A percentile compares a stretch with the other conserved stretches of the same genome.
phyloP scores from a whole-genome alignment of 1,284 basidiomycete genomes.

The Jaminaea rosea region DNA sequence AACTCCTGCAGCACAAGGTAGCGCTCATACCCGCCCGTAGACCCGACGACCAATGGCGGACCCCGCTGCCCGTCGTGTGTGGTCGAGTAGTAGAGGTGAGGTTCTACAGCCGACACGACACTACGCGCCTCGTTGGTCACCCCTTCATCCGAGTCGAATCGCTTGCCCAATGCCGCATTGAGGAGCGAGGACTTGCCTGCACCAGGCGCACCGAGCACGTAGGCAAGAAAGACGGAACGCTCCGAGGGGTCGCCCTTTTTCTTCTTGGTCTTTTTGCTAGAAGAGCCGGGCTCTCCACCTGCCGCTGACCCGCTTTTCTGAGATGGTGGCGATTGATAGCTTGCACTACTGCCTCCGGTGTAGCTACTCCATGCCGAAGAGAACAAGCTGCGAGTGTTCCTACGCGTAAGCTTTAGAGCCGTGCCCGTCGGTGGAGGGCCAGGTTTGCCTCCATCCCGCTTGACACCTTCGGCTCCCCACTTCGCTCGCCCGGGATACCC shows the following conservation, averaged over 20 bases:
- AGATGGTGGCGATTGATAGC: conserved; percentile 14
- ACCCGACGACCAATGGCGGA: too few species aligned
- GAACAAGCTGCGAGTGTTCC: conserved; percentile 19
- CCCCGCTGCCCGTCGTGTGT: too few species aligned
- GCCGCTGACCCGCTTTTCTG: conserved; percentile 69
- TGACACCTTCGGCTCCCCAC: background rate
- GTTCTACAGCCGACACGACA: conserved; percentile 90
- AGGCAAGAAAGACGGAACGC: conserved; percentile 54
- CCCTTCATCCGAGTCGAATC: conserved; percentile 56
- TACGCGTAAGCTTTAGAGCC: conserved; percentile 37
- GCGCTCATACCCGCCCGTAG: conserved; percentile 77
- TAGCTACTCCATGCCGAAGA: conserved; percentile 41
- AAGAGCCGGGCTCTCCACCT: too few species aligned
- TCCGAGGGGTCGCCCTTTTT: conserved; percentile 54
- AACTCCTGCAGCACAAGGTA: conserved; percentile 89
- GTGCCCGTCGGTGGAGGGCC: conserved; percentile 24
- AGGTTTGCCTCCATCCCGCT: background rate
- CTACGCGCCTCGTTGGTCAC: conserved; percentile 81
- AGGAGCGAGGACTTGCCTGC: conserved; percentile 86
- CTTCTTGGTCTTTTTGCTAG: conserved; percentile 56
- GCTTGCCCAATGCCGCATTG: conserved; percentile 74
- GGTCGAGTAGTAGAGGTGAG: too few species aligned
- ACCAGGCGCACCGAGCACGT: conserved; percentile 88
- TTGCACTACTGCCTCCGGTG: background rate
- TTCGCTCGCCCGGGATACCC: conserved; percentile 58